These are phyloP conservation scores for Trametes versicolor DNA, from an alignment of 1,284 basidiomycete genomes.

Conservation along the genomic window DNA sequence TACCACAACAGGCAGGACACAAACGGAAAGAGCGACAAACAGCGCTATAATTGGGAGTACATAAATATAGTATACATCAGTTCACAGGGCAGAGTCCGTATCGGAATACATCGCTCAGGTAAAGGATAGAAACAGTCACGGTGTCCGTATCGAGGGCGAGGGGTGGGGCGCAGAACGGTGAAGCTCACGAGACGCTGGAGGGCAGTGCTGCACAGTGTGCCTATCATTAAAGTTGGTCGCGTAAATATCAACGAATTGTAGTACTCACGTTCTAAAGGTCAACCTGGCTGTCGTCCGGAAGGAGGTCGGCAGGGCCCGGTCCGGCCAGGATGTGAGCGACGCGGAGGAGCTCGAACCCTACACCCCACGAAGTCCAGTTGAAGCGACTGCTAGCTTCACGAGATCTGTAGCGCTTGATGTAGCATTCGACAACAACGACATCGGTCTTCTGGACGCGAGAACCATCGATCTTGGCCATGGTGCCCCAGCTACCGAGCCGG, in stretches of 20 bases:
- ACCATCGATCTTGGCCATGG: neutral
- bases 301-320: neutral
- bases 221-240: too few relatives aligned
- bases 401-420: neutral
- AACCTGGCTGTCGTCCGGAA: neutral
- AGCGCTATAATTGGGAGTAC: too few relatives aligned
- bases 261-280: neutral
- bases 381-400: neutral
- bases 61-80: too few relatives aligned
- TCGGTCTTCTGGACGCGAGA: neutral
- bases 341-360: constrained; percentile 1
- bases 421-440: neutral
- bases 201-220: too few relatives aligned
- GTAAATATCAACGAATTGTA: neutral
- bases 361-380: neutral
- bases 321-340: neutral
- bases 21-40: too few relatives aligned
- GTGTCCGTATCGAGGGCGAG: too few relatives aligned
- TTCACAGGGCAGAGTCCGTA: too few relatives aligned
- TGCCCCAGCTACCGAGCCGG: neutral
- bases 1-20: too few relatives aligned
- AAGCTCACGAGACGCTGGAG: too few relatives aligned
- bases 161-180: too few relatives aligned
- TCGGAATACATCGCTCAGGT: too few relatives aligned
- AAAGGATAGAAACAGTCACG: too few relatives aligned